Percentiles rank a stretch among this genome's conserved stretches.
phyloP scores from a whole-genome alignment of 805 yeast genomes.

The Spathaspora sp. region DNA sequence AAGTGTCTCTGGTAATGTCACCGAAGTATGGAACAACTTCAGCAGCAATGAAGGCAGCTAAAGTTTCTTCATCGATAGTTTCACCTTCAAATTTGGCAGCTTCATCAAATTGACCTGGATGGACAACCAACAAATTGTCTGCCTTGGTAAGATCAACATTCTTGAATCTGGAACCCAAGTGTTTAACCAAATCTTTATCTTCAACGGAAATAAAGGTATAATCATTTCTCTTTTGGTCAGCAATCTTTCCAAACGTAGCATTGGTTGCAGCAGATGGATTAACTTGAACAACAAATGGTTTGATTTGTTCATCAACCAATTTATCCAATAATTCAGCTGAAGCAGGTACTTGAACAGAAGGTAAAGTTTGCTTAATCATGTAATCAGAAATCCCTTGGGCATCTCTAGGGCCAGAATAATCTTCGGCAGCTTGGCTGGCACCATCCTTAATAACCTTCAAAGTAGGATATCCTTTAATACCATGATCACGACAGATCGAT shows the following conservation, averaged over 20 bases:
- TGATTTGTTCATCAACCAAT: slow-evolving; percentile 44
- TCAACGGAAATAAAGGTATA: slow-evolving; percentile 49
- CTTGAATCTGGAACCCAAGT: slow-evolving; percentile 31
- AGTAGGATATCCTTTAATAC: slow-evolving; percentile 81
- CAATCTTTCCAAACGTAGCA: slow-evolving; percentile 59
- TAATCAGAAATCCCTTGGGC: slow-evolving; percentile 72
- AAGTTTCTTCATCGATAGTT: slow-evolving; percentile 23
- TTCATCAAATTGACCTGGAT: slow-evolving; percentile 39
- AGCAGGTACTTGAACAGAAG: slow-evolving; percentile 51
- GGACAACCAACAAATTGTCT: slow-evolving; percentile 44
- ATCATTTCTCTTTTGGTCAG: slow-evolving; percentile 61
- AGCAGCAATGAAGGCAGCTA: slow-evolving; percentile 47
- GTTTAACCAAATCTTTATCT: slow-evolving; percentile 36
- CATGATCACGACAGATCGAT: slow-evolving; percentile 64
- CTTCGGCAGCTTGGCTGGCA: slow-evolving; percentile 41
- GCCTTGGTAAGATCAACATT: slow-evolving; percentile 22
- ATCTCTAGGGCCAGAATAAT: slow-evolving; percentile 82
- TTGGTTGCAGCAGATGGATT: slow-evolving; percentile 30
- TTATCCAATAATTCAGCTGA: slow-evolving; percentile 48
- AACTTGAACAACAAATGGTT: slow-evolving; percentile 57
- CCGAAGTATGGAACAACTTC: slow-evolving; percentile 84
- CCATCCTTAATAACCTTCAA: slow-evolving; percentile 71
- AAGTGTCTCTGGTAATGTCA: slow-evolving; percentile 80
- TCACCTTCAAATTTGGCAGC: slow-evolving; percentile 46
- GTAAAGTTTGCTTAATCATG: slow-evolving; percentile 79